Base-by-base conservation (phyloP, 139 green algal genomes). In the Micractinium conductrix region DNA sequence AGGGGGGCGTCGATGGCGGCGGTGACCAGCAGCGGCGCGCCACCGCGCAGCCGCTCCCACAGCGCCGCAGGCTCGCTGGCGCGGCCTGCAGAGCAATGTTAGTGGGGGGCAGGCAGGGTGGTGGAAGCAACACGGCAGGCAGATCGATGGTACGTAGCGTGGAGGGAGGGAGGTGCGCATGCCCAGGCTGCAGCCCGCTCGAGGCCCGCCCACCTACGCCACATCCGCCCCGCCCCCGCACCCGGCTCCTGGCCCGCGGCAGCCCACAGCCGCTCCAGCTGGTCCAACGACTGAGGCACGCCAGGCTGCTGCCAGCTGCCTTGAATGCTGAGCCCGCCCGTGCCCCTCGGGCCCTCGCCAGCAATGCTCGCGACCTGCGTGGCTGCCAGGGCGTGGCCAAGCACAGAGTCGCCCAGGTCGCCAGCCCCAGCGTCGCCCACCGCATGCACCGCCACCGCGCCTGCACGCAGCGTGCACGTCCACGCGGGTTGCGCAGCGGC, bases 371-470 rank as follows among this genome's bases (percentile, higher is more conserved):
- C 76, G 37, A 82, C 76, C 38, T 42, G 76, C 1, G 58, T 17
- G 0, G 40, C 26, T 8, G 38, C 58, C 76, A 82, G 76, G 19
- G 26, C 76, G 30, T 40, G 42, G 0, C 76, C 76, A 37, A 82
- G 76, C 76, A 82, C 26, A 14, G 76, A 82, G 26, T 82, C 76
- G 4, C 76, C 76, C 37, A 67, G 40, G 26, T 53, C 28, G 4
- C 53, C 53, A 21, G 2, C 40, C 19, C 55, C 28, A 6, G 55
- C 38, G 26, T 71, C 58, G 4, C 53, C 58, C 5, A 71, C 55
- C 0, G 76, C 76, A 58, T 82, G 76, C 76, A 82, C 38, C 4
- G 38, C 58, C 30, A 53, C 10, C 38, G 76, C 48, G 16, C 26
- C 58, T 0, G 43, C 42, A 4, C 38, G 58, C 58, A 82, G 33